A percentile compares a stretch with the other conserved stretches of the same genome.
These are phyloP conservation scores for Moniliophthora roreri DNA, from an alignment of 1,284 basidiomycete species.

Conservation along the genomic window DNA sequence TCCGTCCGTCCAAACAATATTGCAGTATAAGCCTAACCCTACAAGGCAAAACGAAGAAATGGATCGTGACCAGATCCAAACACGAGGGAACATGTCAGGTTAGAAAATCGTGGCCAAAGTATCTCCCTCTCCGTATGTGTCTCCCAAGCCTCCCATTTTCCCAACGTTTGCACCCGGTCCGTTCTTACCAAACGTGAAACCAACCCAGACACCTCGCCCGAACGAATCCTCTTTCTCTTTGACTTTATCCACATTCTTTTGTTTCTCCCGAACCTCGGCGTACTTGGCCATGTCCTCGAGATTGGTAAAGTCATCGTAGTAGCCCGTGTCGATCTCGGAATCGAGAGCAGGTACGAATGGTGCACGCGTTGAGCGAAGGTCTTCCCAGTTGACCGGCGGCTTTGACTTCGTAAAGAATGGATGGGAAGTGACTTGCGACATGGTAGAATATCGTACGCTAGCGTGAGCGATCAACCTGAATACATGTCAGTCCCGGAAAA, in stretches of 20 bases:
- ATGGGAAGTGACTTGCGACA: slow-evolving; percentile 75
- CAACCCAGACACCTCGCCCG: slow-evolving; percentile 88
- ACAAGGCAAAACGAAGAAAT: too few species aligned
- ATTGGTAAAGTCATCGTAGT: slow-evolving; percentile 96
- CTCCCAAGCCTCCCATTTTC: slow-evolving; percentile 17
- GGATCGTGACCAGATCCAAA: too few species aligned
- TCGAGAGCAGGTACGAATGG: slow-evolving; percentile 97
- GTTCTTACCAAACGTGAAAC: slow-evolving; percentile 96
- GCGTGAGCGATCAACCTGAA: slow-evolving; percentile 74
- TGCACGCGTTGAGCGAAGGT: slow-evolving; percentile 77
- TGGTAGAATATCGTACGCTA: slow-evolving; percentile 74
- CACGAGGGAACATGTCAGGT: too few species aligned
- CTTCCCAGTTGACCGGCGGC: slow-evolving; percentile 64
- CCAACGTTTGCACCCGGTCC: slow-evolving; percentile 52
- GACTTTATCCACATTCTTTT: slow-evolving; percentile 90
- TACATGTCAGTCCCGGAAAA: slow-evolving; percentile 5
- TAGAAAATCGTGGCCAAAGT: slow-evolving; percentile 71
- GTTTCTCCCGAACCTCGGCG: slow-evolving; percentile 97
- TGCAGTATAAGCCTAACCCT: too few species aligned
- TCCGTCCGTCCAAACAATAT: too few species aligned
- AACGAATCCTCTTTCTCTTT: slow-evolving; percentile 82
- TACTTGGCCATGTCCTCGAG: slow-evolving; percentile 98
- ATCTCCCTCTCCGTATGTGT: slow-evolving; percentile 42
- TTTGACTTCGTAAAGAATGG: slow-evolving; percentile 75
- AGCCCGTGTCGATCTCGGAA: slow-evolving; percentile 94